Evolutionary conservation across 345 rosid genomes (phyloP), one percentile per base, ranked within the genome.

Genomic region (Sapria himalayana): DNA sequence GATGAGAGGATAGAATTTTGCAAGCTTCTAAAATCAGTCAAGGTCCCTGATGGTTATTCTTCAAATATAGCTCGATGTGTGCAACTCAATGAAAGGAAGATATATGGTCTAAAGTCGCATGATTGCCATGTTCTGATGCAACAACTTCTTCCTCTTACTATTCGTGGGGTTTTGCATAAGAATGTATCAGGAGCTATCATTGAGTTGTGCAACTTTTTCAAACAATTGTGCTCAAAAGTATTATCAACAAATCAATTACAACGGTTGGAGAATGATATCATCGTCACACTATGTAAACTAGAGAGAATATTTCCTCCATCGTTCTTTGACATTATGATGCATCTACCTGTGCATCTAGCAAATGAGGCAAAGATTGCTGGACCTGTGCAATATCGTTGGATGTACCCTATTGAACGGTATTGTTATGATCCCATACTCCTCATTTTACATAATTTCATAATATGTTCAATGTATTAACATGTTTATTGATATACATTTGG

Each of bases 281-380:
- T 22, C 6, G 13, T 13, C 1, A 55, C 44, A 18, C 3, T 55
- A 1, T 55, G 44, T 9, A 25, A 33, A 19, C 15, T 57, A 0
- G 52, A 57, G 19, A 45, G n/a, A 9, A 19, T 51, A 16, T 57
- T 50, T 25, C 50, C 45, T 3, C 38, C 12, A 7, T 3, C 35
- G 1, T 51, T 45, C 19, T 45, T 51, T 21, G 19, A 45, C 22
- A 10, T 25, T 0, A 51, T 57, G 48, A 34, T 45, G 8, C 44
- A 57, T 22, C 3, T 51, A 9, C n/a, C 19, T 0, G 9, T 57
- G 18, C 52, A 51, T 33, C 18, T 57, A 2, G 29, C 53, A 1
- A 9, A 17, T 9, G 24, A 46, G 4, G 59, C 48, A 2, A 39
- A 40, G 7, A 3, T 48, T 0, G 33, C 24, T 1, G 35, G 34